phyloP scores from a whole-genome alignment of 208 protist genomes.

The Leishmania gerbilli region DNA sequence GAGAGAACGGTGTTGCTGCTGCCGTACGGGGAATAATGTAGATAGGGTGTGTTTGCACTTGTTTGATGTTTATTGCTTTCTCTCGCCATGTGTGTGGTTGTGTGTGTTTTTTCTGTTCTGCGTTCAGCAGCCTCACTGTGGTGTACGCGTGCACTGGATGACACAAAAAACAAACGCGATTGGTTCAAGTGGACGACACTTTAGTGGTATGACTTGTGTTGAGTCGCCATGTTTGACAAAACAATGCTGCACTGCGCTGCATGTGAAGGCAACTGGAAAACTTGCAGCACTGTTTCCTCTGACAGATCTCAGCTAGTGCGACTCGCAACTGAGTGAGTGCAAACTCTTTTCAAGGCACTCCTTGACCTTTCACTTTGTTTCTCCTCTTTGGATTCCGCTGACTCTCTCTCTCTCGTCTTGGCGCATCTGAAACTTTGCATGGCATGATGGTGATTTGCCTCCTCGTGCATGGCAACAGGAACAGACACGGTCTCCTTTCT shows the following conservation, averaged over 20 bases:
- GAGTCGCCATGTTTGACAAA: neutral
- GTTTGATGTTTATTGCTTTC: conserved; percentile 11
- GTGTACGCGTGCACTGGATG: neutral
- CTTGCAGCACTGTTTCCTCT: too few relatives aligned
- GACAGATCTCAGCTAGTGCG: neutral
- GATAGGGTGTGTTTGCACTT: neutral
- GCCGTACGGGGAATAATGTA: neutral
- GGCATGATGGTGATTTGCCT: neutral
- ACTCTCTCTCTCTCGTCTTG: neutral
- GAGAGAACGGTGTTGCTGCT: neutral
- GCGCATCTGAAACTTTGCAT: neutral
- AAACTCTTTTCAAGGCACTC: neutral
- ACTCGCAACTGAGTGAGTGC: neutral
- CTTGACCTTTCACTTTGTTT: neutral
- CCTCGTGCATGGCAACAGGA: neutral
- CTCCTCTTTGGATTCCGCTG: neutral
- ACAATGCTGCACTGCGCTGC: neutral
- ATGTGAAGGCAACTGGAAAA: neutral
- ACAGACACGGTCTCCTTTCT: neutral
- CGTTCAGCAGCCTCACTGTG: neutral
- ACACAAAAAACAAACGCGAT: neutral
- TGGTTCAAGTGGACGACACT: neutral
- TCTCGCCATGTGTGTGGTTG: neutral
- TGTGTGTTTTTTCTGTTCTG: conserved; percentile 7
- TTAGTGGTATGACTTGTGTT: neutral